Conservation (phyloP, 2,329 filamentous ascomycete species). For the Botrytis tulipae region DNA sequence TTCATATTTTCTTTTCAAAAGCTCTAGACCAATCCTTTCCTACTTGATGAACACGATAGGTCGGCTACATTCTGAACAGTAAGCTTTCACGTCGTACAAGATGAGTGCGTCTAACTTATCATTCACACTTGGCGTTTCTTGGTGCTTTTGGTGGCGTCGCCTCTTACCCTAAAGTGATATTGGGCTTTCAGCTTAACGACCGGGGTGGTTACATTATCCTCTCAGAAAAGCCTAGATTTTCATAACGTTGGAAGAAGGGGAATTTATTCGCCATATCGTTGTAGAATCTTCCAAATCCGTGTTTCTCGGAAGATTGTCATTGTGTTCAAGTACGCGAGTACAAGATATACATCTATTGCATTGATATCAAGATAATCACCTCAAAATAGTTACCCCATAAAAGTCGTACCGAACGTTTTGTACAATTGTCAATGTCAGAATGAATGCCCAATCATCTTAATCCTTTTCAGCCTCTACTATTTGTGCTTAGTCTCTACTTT, state of each 20-base stretch:
- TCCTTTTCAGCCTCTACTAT: not conserved
- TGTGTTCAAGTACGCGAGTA: not conserved
- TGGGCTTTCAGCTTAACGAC: not conserved
- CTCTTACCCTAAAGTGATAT: not conserved
- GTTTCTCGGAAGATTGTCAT: conserved; percentile 5
- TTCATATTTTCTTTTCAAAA: not conserved
- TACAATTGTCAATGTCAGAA: not conserved
- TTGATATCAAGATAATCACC: not conserved
- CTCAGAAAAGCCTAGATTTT: not conserved
- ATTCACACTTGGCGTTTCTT: conserved; percentile 1
- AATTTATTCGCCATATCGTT: not conserved
- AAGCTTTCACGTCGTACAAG: not conserved
- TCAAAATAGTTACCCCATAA: not conserved
- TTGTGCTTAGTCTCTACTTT: not conserved
- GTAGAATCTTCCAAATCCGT: not conserved
- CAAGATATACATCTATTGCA: not conserved
- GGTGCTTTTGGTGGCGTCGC: not conserved
- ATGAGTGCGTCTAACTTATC: not conserved
- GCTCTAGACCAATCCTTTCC: not conserved
- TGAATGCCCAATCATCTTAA: not conserved
- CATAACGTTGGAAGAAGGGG: not conserved
- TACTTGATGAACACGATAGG: not conserved
- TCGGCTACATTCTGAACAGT: not conserved
- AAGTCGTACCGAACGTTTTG: not conserved
- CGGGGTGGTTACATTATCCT: not conserved